Base-by-base conservation (phyloP, 441 rosid genomes). In the Breynia disticha region DNA sequence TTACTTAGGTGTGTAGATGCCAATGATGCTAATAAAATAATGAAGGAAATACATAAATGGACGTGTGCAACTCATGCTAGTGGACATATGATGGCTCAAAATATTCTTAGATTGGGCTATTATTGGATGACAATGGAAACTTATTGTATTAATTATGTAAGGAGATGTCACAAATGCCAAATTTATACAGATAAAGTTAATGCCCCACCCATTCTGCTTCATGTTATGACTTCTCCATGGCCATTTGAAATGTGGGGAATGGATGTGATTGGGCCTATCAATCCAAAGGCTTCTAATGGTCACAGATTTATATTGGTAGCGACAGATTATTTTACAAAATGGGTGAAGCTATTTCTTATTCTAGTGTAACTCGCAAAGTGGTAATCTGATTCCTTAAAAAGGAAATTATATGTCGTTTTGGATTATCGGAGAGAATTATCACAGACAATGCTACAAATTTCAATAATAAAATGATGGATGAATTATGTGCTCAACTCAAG, bases 101-200 rank as follows among this genome's bases (percentile, higher is more conserved):
- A 62, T 15, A 56, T 67, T 2, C 14, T 67, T 9, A 48, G 46
- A 2, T 16, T 7, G 14, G 51, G 72, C 0, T 68, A 63, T 12
- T 63, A 46, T 16, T 63, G 46, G 68, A 7, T 21, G 2, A 43
- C n/a, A 1, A 49, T 61, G 45, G 66, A 66, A 13, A 14, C 22
- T 15, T 16, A 67, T 37, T 50, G 48, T 21, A 48, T 58, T 1
- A 11, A 12, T 4, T 43, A 49, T 19, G 42, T 16, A 1, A 11
- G 43, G 28, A 41, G n/a, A 19, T 60, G 56, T 13, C 61, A 66
- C 1, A 47, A 48, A 32, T 65, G 60, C 15, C 64, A 58, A 11
- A 21, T 46, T 0, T 63, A 54, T 38, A 11, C 16, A 10, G n/a
- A 53, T 0, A 16, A 38, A 24, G 10, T 21, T 9, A 14, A 46